Evolutionary conservation across 768 basidiomycete species (phyloP).

Genomic region (Sutorius australiensis): DNA sequence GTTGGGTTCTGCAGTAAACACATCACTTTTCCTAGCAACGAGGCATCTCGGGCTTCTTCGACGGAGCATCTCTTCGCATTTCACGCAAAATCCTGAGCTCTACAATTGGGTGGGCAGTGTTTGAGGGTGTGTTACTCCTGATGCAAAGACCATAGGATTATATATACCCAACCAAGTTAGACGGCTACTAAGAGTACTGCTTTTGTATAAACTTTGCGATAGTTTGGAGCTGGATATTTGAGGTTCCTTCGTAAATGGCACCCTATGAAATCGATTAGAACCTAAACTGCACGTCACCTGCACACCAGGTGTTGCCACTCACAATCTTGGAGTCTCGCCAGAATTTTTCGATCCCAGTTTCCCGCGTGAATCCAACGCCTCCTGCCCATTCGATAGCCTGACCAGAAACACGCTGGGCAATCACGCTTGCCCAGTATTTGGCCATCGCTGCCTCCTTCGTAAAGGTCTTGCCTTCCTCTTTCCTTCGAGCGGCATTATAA

Average conservation of each 20-base stretch:
- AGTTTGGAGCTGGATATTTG: conserved; percentile 97
- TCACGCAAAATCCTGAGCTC: conserved; percentile 85
- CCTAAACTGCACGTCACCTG: conserved; percentile 1
- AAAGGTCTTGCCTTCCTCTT: conserved; percentile 85
- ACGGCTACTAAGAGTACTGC: conserved; percentile 56
- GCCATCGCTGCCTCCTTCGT: conserved; percentile 98
- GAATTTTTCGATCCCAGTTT: conserved; percentile 94
- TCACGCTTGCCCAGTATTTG: conserved; percentile 85
- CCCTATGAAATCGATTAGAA: conserved; percentile 44
- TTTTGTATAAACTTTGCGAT: conserved; percentile 91
- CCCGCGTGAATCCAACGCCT: conserved; percentile 87
- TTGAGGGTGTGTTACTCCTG: conserved; percentile 71
- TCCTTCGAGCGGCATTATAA: conserved; percentile 93
- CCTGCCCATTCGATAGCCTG: conserved; percentile 96
- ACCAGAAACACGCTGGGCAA: conserved; percentile 86
- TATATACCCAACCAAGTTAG: not conserved
- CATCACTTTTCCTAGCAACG: conserved; percentile 55
- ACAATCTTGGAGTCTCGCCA: conserved; percentile 98
- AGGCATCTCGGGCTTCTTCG: conserved; percentile 77
- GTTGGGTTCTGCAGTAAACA: not conserved
- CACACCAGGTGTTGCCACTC: conserved; percentile 29
- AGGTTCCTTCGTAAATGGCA: conserved; percentile 91
- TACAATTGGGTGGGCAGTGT: conserved; percentile 90
- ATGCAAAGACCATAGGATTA: conserved; percentile 35
- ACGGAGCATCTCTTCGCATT: conserved; percentile 78